Evolutionary conservation across 129 eudicot genomes (phyloP).

Genomic region (Chrysanthemum seticuspe): DNA sequence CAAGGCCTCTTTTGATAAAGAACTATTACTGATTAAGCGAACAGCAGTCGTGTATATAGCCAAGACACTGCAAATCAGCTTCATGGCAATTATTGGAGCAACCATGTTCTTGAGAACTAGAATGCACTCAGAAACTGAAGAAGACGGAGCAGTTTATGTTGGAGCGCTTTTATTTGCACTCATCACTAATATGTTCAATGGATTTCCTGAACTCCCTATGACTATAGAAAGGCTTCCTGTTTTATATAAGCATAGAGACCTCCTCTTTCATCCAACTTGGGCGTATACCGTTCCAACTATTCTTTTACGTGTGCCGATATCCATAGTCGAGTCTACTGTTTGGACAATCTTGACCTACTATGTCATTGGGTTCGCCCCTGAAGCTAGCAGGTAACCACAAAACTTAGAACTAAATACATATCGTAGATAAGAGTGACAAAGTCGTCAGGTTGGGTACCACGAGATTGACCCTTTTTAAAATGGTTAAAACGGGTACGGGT

Average conservation of each 20-base stretch:
- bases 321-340: constrained; percentile 34
- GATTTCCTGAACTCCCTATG: constrained; percentile 36
- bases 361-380: constrained; percentile 40
- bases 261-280: constrained; percentile 38
- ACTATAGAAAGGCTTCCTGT: constrained; percentile 39
- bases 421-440: background rate
- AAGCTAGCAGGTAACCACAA: constrained; percentile 30
- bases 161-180: constrained; percentile 39
- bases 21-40: constrained; percentile 29
- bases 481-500: background rate
- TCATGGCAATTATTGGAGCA: constrained; percentile 35
- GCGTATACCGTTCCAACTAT: constrained; percentile 36
- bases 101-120: constrained; percentile 36
- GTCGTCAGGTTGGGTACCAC: background rate
- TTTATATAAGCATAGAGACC: constrained; percentile 34
- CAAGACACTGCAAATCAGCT: constrained; percentile 37
- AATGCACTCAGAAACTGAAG: constrained; percentile 41
- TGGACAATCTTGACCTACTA: constrained; percentile 38
- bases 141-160: constrained; percentile 38
- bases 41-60: constrained; percentile 34
- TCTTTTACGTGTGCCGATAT: constrained; percentile 36
- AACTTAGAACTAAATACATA: background rate
- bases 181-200: constrained; percentile 36
- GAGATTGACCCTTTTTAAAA: too few species aligned
- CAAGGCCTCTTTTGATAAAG: constrained; percentile 39